These are phyloP conservation scores for Lipomyces chichibuensis DNA, from an alignment of 805 yeast species.

Conservation along the genomic window DNA sequence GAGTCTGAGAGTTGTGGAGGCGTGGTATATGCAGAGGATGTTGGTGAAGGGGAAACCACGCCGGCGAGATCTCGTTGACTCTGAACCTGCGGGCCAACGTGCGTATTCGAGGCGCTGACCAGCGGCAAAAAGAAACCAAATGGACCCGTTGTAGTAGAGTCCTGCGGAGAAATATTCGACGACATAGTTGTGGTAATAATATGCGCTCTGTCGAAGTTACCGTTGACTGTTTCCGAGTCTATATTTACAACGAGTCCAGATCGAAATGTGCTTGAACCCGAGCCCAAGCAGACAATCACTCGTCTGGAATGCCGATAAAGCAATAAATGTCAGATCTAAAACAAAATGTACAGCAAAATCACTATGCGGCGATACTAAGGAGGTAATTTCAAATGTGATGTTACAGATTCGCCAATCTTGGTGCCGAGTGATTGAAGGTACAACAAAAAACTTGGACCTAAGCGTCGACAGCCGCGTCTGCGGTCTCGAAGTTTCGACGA, in stretches of 20 bases:
- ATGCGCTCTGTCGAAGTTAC: not conserved
- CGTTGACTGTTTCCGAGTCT: not conserved
- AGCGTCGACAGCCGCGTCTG: not conserved
- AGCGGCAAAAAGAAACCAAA: not conserved
- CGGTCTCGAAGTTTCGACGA: not conserved
- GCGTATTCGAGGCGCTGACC: not conserved
- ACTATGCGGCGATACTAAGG: not conserved
- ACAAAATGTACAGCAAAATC: not conserved
- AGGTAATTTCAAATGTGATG: not conserved
- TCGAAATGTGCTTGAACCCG: slow-evolving; percentile 1
- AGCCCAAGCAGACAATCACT: not conserved
- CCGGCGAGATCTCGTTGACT: not conserved
- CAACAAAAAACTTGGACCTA: not conserved
- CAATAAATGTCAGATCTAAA: not conserved
- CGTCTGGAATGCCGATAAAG: not conserved
- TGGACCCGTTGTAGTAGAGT: slow-evolving; percentile 1
- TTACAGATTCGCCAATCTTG: not conserved
- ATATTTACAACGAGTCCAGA: not conserved
- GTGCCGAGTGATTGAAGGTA: not conserved
- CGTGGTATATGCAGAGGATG: slow-evolving; percentile 29
- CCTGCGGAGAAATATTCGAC: not conserved
- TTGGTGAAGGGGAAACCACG: slow-evolving; percentile 23
- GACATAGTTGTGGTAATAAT: not conserved
- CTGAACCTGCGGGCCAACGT: not conserved
- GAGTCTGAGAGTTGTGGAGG: slow-evolving; percentile 33